Evolutionary conservation across 441 rosid genomes (phyloP).

Genomic region (Rhodomyrtus psidioides): DNA sequence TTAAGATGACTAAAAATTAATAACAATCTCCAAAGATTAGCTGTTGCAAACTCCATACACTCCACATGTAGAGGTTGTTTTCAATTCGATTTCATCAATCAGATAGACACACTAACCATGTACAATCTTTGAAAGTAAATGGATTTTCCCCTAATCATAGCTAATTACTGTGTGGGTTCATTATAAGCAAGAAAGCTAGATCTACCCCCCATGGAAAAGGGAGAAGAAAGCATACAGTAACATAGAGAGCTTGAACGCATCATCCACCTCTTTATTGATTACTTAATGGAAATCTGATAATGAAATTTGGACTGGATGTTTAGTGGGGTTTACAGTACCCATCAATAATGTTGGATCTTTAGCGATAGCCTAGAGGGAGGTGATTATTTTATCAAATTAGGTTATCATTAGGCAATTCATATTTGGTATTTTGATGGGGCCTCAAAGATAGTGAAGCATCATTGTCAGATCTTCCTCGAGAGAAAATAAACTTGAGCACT

Average conservation of each 20-base stretch:
- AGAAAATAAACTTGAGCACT: background rate
- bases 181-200: background rate
- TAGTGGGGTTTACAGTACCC: background rate
- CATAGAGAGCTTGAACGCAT: background rate
- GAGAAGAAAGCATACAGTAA: background rate
- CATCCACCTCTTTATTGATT: background rate
- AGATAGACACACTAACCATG: background rate
- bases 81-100: background rate
- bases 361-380: background rate
- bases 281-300: background rate
- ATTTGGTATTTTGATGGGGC: background rate
- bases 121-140: background rate
- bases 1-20: background rate
- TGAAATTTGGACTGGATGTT: background rate
- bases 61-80: background rate
- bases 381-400: background rate
- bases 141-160: background rate
- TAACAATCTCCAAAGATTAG: background rate
- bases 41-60: background rate
- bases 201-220: background rate
- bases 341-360: background rate
- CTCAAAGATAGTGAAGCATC: background rate
- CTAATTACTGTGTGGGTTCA: background rate
- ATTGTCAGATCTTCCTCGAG: background rate
- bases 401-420: background rate